Evolutionary conservation across 257 asterid species (phyloP), one percentile per base, ranked within the genome.

Genomic region (Handroanthus guayacan): DNA sequence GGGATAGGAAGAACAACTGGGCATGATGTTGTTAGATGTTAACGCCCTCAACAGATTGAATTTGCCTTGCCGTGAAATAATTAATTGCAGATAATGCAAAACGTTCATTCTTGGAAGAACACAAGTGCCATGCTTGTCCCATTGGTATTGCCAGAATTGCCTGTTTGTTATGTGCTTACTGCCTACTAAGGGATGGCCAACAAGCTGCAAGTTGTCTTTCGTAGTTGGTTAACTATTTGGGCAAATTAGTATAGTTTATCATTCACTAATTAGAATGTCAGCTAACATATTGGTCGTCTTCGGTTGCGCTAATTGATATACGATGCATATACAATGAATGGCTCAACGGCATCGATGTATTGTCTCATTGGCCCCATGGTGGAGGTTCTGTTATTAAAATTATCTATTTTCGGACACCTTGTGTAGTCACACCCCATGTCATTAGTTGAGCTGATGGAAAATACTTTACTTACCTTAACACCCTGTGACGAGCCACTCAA

Each of bases 121-220:
- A 18, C 78, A 45, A 3, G 71, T 62, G 2, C 78, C 78, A 39
- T 74, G 78, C 51, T 61, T 62, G 51, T 62, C 39, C 78, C 62
- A 74, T 14, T 74, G 62, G 71, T 74, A 36, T 50, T 62, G 72
- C 71, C 78, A 74, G 72, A 74, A 63, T 1, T 64, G 20, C 14
- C 10, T 51, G 64, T 74, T 74, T 47, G 60, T 47, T 1, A 45
- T 14, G 16, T 74, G 71, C 31, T 17, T 17, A n/a, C 70, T 74
- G 71, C 31, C 38, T 17, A n/a, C 70, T 36, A 2, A 74, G 62
- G 4, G 63, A 7, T 48, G 72, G 20, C 78, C 78, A 63, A 47
- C 12, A 36, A 17, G 2, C 2, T 12, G 25, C 52, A 3, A 74
- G 54, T 48, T 62, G 48, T 63, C 9, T 74, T 62, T 74, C 72